These are phyloP conservation scores for Eucalyptus grandis DNA, from an alignment of 345 rosid species.

Conservation along the genomic window DNA sequence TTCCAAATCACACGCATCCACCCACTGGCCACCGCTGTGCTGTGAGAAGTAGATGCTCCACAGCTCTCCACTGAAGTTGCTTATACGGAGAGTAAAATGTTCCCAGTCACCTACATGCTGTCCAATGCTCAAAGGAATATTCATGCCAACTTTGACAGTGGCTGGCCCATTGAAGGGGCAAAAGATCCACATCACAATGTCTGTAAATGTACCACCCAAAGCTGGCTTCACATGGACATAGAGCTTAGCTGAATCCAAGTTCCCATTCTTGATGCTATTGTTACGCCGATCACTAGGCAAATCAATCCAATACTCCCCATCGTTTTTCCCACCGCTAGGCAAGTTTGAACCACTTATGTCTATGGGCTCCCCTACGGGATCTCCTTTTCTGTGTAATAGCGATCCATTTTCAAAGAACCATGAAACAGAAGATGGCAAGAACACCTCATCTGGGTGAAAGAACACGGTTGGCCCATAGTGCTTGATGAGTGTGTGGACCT, in stretches of 20 bases:
- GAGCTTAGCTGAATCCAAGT: constrained; percentile 57
- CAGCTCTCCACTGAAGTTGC: constrained; percentile 76
- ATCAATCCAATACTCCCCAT: constrained; percentile 66
- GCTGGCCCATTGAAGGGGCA: constrained; percentile 92
- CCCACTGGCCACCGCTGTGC: constrained; percentile 86
- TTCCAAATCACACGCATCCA: constrained; percentile 58
- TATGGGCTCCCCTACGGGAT: constrained; percentile 17
- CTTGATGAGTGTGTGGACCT: constrained; percentile 46
- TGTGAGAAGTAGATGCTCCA: constrained; percentile 81
- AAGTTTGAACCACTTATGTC: constrained; percentile 54
- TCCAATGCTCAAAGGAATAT: constrained; percentile 45
- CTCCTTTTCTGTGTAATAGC: constrained; percentile 29
- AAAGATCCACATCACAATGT: constrained; percentile 79
- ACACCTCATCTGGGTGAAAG: constrained; percentile 52
- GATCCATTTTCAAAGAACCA: constrained; percentile 65
- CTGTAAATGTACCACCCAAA: constrained; percentile 75
- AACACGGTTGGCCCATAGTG: constrained; percentile 70
- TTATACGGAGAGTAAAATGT: constrained; percentile 76
- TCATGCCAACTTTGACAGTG: constrained; percentile 54
- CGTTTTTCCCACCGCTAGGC: constrained; percentile 57
- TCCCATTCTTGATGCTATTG: constrained; percentile 37
- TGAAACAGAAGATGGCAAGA: constrained; percentile 62
- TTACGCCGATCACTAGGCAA: constrained; percentile 24
- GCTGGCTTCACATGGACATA: constrained; percentile 80
- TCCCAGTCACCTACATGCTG: constrained; percentile 97